Percentiles rank a stretch among this genome's conserved stretches.
These are phyloP conservation scores for Monosporascus sp. DNA, from an alignment of 2,329 filamentous ascomycete genomes.

Conservation along the genomic window DNA sequence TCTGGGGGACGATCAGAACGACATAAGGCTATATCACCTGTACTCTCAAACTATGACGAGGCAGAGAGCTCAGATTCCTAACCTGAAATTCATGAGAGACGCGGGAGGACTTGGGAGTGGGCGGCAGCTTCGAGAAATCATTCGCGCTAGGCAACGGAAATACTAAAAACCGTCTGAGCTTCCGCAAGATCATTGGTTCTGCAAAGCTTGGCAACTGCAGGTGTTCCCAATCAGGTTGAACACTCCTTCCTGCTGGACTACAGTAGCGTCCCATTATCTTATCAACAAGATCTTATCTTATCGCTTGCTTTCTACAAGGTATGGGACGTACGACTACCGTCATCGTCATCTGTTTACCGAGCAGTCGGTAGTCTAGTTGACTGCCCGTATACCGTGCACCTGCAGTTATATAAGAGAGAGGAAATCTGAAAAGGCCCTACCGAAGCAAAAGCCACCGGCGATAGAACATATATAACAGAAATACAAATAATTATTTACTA, in stretches of 20 bases:
- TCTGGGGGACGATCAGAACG: neutral
- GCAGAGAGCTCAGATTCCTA: neutral
- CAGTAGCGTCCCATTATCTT: neutral
- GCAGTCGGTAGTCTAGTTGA: too few species aligned
- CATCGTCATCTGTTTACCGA: too few species aligned
- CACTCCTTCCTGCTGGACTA: neutral
- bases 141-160: neutral
- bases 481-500: too few species aligned
- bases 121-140: neutral
- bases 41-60: neutral
- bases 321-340: too few species aligned
- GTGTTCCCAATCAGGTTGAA: too few species aligned
- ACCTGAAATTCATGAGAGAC: neutral
- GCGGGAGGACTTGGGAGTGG: neutral
- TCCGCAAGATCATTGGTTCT: neutral
- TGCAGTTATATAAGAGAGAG: too few species aligned
- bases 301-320: neutral
- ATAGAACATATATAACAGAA: too few species aligned
- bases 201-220: neutral
- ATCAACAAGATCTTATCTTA: neutral
- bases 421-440: too few species aligned
- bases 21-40: neutral
- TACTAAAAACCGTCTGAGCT: neutral
- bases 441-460: too few species aligned
- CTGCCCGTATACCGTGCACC: too few species aligned